Percentiles rank a stretch among this genome's conserved stretches.
phyloP scores from a whole-genome alignment of 345 rosid genomes.

The Rhodomyrtus tomentosa region DNA sequence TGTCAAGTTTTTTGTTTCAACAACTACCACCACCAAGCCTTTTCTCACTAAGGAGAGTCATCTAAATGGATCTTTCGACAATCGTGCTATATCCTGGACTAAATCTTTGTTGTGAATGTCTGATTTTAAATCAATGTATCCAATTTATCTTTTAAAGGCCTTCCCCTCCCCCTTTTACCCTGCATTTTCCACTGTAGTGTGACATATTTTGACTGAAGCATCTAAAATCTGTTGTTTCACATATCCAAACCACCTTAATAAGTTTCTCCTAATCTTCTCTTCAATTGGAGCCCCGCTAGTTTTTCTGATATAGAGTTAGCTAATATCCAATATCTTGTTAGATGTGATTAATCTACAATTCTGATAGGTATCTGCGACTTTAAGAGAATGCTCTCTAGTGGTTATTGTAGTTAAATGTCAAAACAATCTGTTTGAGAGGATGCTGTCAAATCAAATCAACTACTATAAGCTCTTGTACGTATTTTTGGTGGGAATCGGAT shows the following conservation, averaged over 20 bases:
- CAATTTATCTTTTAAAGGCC: not conserved
- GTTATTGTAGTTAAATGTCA: not conserved
- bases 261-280: not conserved
- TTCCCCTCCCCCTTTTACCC: not conserved
- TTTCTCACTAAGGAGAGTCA: not conserved
- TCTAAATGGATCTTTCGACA: not conserved
- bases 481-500: not conserved
- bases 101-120: not conserved
- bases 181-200: not conserved
- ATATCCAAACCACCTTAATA: not conserved
- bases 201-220: not conserved
- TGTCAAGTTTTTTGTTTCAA: not conserved
- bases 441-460: not conserved
- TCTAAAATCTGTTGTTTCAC: not conserved
- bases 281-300: not conserved
- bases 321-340: not conserved
- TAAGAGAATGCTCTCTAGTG: not conserved
- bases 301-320: not conserved
- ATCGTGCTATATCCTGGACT: not conserved
- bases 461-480: not conserved
- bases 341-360: not conserved
- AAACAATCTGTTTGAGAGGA: not conserved
- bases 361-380: not conserved
- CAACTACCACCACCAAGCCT: not conserved
- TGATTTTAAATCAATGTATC: not conserved